Base-by-base conservation (phyloP, 179 eudicot genomes). In the Carnegiea gigantea region DNA sequence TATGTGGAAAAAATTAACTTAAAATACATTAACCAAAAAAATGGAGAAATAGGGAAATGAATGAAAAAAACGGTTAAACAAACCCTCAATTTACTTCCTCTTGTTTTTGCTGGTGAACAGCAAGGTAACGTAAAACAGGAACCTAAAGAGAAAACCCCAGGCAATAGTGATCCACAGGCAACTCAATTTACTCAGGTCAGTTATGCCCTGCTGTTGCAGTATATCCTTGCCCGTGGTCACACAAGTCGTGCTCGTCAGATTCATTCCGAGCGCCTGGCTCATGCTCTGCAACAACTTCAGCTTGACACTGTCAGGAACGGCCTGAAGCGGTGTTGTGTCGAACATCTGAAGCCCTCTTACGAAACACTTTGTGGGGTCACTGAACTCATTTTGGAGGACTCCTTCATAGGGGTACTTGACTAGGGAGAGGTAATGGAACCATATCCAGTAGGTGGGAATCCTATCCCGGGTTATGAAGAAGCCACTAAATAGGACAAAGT, bases 361-460 rank as follows among this genome's bases (percentile, higher is more conserved):
- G 28, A 91, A 92, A 64, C 98, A 94, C 76, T 81, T 91, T 0
- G 75, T 70, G 2, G 89, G 90, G 53, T 88, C 92, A 21, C 78
- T 85, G 44, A 92, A 92, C 82, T 94, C 98, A 75, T 90, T 94
- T 75, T 86, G 95, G 6, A 92, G 71, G 28, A 92, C 93, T 0
- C 93, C 98, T 33, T 89, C 91, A 21, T 87, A 94, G 0, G 97
- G 98, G 79, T 93, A 93, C 83, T 91, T 93, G 57, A 91, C 97
- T 6, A 92, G 90, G 0, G 98, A 92, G 17, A 86, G 64, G 77
- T 92, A 94, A 54, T 94, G 98, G 80, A 94, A 94, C 98, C 98
- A 94, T 10, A 91, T 64, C 98, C 95, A 94, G 36, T 94, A 94
- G 0, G 78, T 1, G 0, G 97, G 98, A 59, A 94, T 94, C 12